Evolutionary conservation across 2,329 filamentous ascomycete genomes (phyloP).

Genomic region (Sporothrix variecibatus): DNA sequence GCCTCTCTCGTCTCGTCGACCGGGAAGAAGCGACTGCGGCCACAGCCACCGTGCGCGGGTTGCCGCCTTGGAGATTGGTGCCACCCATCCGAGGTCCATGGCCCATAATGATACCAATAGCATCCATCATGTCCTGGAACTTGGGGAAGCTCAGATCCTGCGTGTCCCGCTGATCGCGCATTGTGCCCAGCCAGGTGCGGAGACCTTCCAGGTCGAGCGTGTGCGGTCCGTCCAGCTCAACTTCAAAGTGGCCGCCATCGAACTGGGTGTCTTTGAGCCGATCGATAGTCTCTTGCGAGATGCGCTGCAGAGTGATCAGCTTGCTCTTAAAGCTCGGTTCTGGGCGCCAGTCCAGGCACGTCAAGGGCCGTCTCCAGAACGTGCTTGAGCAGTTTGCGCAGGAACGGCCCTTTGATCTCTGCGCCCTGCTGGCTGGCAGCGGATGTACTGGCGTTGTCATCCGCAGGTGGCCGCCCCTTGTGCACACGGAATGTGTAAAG

Average conservation of each 20-base stretch:
- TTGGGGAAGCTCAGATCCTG: constrained; percentile 49
- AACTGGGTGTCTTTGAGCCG: constrained; percentile 22
- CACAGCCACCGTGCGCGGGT: constrained; percentile 40
- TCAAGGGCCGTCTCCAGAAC: constrained; percentile 40
- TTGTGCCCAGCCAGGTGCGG: constrained; percentile 48
- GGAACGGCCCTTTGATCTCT: constrained; percentile 30
- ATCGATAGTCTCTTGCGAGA: constrained; percentile 18
- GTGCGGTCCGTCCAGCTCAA: constrained; percentile 48
- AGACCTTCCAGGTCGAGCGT: constrained; percentile 46
- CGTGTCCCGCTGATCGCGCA: constrained; percentile 42
- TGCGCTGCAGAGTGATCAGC: constrained; percentile 26
- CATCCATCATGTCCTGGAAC: constrained; percentile 51
- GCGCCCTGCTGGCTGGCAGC: constrained; percentile 6
- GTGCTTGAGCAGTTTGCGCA: constrained; percentile 28
- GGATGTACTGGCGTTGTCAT: constrained; percentile 27
- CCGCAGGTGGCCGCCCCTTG: constrained; percentile 30
- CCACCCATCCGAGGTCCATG: constrained; percentile 43
- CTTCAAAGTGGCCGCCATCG: constrained; percentile 32
- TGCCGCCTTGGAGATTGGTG: constrained; percentile 29
- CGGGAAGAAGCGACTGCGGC: constrained; percentile 53
- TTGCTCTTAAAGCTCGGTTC: constrained; percentile 32
- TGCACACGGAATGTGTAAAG: constrained; percentile 49
- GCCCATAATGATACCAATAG: constrained; percentile 55
- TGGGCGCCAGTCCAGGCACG: constrained; percentile 37
- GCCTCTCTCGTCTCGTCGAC: constrained; percentile 38